Evolutionary conservation across 352 stramenopile genomes (phyloP).

Genomic region (Globisporangium spinosum): DNA sequence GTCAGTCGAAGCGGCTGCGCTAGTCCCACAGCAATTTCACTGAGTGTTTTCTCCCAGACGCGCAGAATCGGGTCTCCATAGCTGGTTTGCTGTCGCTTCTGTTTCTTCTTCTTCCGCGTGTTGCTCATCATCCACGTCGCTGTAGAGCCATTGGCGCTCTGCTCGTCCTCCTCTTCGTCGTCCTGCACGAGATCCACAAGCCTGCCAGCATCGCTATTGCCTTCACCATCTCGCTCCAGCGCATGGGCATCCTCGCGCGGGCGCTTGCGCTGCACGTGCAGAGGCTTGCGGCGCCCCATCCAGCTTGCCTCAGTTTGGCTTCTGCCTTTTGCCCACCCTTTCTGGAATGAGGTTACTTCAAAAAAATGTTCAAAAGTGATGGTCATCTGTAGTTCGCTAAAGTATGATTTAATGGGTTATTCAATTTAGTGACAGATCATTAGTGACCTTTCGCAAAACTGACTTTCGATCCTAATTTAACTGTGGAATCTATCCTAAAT

Average conservation of each 20-base stretch:
- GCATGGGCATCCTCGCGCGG: slow-evolving; percentile 11
- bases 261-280: slow-evolving; percentile 24
- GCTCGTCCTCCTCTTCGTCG: background rate
- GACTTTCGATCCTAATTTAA: too few species aligned
- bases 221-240: background rate
- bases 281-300: slow-evolving; percentile 36
- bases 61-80: slow-evolving; percentile 9
- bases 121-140: background rate
- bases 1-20: slow-evolving; percentile 7
- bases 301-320: background rate
- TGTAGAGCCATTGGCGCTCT: background rate
- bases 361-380: background rate
- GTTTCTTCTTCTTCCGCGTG: background rate
- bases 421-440: background rate
- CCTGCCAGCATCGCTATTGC: background rate
- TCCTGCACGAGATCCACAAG: background rate
- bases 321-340: background rate
- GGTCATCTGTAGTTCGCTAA: background rate
- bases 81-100: background rate
- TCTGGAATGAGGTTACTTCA: background rate
- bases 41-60: background rate
- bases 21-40: background rate
- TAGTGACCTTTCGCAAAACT: too few species aligned
- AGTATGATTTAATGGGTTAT: background rate
- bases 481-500: too few species aligned